phyloP scores from a whole-genome alignment of 352 stramenopile genomes.

The Phytophthora cryptogea region DNA sequence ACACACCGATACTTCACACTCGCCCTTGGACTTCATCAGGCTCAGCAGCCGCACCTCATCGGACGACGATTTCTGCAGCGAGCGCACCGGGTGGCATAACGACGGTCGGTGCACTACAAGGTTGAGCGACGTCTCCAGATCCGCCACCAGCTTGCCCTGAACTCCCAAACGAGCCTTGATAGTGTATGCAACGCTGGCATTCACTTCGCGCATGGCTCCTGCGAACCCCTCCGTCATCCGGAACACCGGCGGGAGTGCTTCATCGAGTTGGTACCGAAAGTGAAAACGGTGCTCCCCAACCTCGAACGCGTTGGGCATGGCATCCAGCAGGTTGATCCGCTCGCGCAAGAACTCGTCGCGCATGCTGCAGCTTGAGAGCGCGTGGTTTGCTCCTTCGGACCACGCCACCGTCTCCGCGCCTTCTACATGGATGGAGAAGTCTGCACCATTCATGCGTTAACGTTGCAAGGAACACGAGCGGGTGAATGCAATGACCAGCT shows the following conservation, averaged over 20 bases:
- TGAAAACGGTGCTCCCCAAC: constrained; percentile 31
- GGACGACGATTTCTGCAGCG: constrained; percentile 28
- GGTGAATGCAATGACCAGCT: constrained; percentile 2
- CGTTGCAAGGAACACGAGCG: background rate
- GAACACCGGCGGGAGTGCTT: constrained; percentile 48
- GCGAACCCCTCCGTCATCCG: constrained; percentile 24
- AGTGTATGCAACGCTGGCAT: constrained; percentile 71
- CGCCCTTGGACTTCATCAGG: constrained; percentile 38
- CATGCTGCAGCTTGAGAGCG: constrained; percentile 21
- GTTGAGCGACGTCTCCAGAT: constrained; percentile 47
- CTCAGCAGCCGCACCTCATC: constrained; percentile 29
- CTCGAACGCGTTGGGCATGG: constrained; percentile 18
- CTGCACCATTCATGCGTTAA: constrained; percentile 2
- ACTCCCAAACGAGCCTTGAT: constrained; percentile 63
- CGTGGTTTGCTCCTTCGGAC: constrained; percentile 32
- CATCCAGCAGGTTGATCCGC: constrained; percentile 13
- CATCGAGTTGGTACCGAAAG: constrained; percentile 37
- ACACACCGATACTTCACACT: constrained; percentile 31
- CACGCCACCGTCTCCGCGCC: constrained; percentile 24
- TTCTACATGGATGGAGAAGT: constrained; percentile 28
- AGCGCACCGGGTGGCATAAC: constrained; percentile 29
- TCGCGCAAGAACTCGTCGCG: constrained; percentile 31
- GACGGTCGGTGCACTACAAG: constrained; percentile 23
- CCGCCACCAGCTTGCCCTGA: constrained; percentile 53
- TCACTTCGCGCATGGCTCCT: constrained; percentile 29